phyloP scores from a whole-genome alignment of 163 green algal species.

The Smithsoniella earleae region DNA sequence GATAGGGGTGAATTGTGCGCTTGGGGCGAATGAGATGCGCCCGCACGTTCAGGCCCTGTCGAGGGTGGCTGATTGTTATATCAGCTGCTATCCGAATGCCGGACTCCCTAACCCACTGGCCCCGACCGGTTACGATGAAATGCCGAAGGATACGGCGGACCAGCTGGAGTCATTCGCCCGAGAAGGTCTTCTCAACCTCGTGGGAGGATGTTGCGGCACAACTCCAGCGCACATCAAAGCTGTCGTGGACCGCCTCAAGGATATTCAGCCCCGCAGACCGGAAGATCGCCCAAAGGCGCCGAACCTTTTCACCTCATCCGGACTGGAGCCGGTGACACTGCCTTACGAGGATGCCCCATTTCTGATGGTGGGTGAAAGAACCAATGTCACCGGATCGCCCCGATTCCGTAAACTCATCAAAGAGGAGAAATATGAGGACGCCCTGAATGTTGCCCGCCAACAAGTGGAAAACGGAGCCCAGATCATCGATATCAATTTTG shows the following conservation, averaged over 20 bases:
- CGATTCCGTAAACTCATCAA: slow-evolving; percentile 96
- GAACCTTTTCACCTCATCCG: slow-evolving; percentile 76
- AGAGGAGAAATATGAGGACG: slow-evolving; percentile 89
- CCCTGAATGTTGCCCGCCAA: slow-evolving; percentile 75
- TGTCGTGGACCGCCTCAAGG: slow-evolving; percentile 38
- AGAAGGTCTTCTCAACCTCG: slow-evolving; percentile 77
- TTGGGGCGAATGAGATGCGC: slow-evolving; percentile 90
- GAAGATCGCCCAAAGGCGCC: slow-evolving; percentile 85
- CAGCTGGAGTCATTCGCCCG: slow-evolving; percentile 83
- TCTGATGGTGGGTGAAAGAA: slow-evolving; percentile 91
- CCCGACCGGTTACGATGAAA: slow-evolving; percentile 97
- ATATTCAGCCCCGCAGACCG: slow-evolving; percentile 66
- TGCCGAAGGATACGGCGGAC: slow-evolving; percentile 79
- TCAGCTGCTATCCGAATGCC: slow-evolving; percentile 97
- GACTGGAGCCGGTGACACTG: no score
- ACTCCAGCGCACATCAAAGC: slow-evolving; percentile 84
- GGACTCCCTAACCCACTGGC: slow-evolving; percentile 96
- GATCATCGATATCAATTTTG: no score
- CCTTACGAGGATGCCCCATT: no score
- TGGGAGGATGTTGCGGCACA: slow-evolving; percentile 93
- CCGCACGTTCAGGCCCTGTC: slow-evolving; percentile 84
- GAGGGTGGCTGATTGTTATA: slow-evolving; percentile 80
- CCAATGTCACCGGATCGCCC: slow-evolving; percentile 91
- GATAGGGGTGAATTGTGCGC: slow-evolving; percentile 93
- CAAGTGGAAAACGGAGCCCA: no score